Evolutionary conservation across 164 flowering plant genomes (phyloP).

Genomic region (Magnolia officinalis): DNA sequence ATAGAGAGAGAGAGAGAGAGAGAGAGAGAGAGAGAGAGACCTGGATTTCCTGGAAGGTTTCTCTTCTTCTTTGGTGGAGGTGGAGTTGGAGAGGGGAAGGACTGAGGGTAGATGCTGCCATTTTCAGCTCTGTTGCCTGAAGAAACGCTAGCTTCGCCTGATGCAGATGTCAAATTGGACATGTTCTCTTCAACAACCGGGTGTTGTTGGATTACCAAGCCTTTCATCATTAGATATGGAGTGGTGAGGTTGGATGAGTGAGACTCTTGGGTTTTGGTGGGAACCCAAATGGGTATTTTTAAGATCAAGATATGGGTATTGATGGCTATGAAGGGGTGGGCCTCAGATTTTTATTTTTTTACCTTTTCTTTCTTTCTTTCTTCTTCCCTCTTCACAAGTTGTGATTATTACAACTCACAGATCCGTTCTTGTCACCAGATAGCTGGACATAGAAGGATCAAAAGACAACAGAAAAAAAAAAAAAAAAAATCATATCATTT

Average conservation of each 20-base stretch:
- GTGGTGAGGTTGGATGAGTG: not conserved
- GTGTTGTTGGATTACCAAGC: slow-evolving; percentile 31
- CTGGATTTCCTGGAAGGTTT: slow-evolving; percentile 85
- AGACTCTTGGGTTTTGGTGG: slow-evolving; percentile 9
- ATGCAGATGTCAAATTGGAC: slow-evolving; percentile 79
- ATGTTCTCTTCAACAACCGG: slow-evolving; percentile 49
- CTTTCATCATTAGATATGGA: slow-evolving; percentile 39
- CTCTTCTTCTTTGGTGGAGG: slow-evolving; percentile 54
- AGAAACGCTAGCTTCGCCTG: slow-evolving; percentile 66
- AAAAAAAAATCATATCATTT: slow-evolving; percentile 1
- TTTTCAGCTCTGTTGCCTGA: slow-evolving; percentile 44
- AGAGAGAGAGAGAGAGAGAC: slow-evolving; percentile 22
- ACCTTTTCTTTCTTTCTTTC: not conserved
- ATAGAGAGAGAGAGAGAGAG: not conserved
- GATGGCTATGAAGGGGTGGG: not conserved
- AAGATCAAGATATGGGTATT: not conserved
- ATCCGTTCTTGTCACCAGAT: slow-evolving; percentile 4
- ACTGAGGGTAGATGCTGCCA: slow-evolving; percentile 24
- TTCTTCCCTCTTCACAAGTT: slow-evolving; percentile 1
- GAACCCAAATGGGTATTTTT: not conserved
- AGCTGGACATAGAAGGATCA: slow-evolving; percentile 15
- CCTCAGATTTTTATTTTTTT: not conserved
- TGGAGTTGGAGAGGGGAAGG: slow-evolving; percentile 30
- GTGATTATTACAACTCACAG: slow-evolving; percentile 9
- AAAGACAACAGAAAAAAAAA: slow-evolving; percentile 16